Evolutionary conservation across 2,329 filamentous ascomycete species (phyloP), one percentile per base, ranked within the genome.

Genomic region (Alternaria sp.): DNA sequence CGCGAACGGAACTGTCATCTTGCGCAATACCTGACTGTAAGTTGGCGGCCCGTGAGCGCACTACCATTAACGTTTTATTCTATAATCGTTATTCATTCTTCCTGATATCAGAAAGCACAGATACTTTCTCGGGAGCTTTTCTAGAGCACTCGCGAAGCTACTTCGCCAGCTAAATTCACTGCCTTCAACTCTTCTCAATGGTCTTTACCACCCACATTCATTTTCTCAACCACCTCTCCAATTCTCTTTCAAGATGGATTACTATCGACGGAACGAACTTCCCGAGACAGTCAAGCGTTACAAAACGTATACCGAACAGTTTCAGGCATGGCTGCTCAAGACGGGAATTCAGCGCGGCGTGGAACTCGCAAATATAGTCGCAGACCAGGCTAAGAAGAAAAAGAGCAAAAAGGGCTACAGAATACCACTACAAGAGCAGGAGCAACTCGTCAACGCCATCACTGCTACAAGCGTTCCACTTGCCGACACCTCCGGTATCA

Each of bases 281-380:
- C 63, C 63, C 5, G 54, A 68, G 26, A 66, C 63, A 2, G 67
- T 68, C 53, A 63, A 61, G 39, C 53, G 57, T 30, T 68, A 66
- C 59, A 68, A 69, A 43, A 32, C 48, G 5, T 48, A 47, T 16
- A 51, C 61, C 26, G 39, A 59, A 12, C 34, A 61, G 2, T 71
- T 71, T 41, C 55, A 66, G 30, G 43, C 60, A 16, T 71, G 66
- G 66, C 54, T 71, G 14, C 18, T 67, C 14, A 55, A 61, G 41
- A 63, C 51, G 6, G 63, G 63, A 8, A 44, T 43, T 8, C 43
- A 62, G 20, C 65, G 68, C 12, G 47, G 57, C 3, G 42, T 66
- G n/a, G 66, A 70, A 16, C 34, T 46, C 20, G 55, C 49, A 26
- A 51, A 51, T 28, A 34, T 41, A 26, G 57, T 58, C 18, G 32